Percentiles rank a stretch among this genome's conserved stretches.
phyloP scores from a whole-genome alignment of 2,329 filamentous ascomycete genomes.

The Didymosphaeria variabile region DNA sequence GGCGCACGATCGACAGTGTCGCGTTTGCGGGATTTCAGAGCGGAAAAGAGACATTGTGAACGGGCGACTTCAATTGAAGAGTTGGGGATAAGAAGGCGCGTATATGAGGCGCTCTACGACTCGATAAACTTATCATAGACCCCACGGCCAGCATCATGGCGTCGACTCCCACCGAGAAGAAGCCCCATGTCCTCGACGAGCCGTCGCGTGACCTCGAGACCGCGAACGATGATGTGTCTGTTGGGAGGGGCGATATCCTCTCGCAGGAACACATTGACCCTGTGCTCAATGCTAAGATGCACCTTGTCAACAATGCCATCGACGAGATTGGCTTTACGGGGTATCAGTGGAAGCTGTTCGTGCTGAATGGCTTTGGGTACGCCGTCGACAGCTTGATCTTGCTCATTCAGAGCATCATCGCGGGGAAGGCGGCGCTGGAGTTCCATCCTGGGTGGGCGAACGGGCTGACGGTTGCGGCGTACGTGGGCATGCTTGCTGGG shows the following conservation, averaged over 20 bases:
- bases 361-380: slow-evolving; percentile 70
- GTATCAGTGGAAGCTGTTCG: slow-evolving; percentile 67
- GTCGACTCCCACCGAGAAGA: background rate
- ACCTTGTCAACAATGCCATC: slow-evolving; percentile 71
- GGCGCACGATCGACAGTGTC: background rate
- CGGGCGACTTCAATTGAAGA: background rate
- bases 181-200: background rate
- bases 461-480: slow-evolving; percentile 70
- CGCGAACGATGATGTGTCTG: slow-evolving; percentile 19
- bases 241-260: slow-evolving; percentile 62
- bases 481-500: slow-evolving; percentile 64
- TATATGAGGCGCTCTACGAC: background rate
- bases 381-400: slow-evolving; percentile 66
- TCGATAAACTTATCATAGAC: background rate
- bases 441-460: slow-evolving; percentile 65
- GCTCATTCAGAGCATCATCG: slow-evolving; percentile 70
- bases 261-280: slow-evolving; percentile 67
- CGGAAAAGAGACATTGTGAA: background rate
- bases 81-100: background rate
- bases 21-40: background rate
- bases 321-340: slow-evolving; percentile 63
- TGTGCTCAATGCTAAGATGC: slow-evolving; percentile 72
- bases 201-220: background rate
- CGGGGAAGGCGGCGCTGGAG: slow-evolving; percentile 66
- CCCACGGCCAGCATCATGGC: background rate